These are phyloP conservation scores for Neofusicoccum cordaticola DNA, from an alignment of 2,329 filamentous ascomycete species.

Conservation along the genomic window DNA sequence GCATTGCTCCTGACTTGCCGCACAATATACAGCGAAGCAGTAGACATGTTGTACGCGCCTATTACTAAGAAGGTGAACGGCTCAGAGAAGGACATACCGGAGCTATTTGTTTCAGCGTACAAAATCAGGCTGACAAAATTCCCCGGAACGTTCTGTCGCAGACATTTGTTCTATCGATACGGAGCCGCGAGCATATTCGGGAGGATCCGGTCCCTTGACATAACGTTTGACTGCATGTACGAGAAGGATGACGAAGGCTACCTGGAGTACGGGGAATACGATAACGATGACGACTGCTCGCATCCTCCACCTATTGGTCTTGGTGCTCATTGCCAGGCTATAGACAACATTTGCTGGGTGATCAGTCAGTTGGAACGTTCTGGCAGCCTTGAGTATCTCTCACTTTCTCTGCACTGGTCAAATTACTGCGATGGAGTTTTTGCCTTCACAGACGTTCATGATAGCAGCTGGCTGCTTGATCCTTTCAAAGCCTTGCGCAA, in stretches of 20 bases:
- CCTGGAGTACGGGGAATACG: background rate
- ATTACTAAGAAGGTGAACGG: background rate
- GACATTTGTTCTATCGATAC: background rate
- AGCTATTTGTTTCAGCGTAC: background rate
- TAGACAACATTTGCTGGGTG: background rate
- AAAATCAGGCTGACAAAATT: background rate
- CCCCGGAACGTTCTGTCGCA: background rate
- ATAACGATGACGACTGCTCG: too few species aligned
- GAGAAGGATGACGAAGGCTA: background rate
- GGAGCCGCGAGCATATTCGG: background rate
- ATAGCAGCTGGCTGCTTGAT: background rate
- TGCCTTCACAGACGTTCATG: too few species aligned
- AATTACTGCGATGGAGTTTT: background rate
- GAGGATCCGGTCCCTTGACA: background rate
- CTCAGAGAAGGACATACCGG: background rate
- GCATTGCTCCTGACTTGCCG: background rate
- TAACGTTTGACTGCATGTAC: background rate
- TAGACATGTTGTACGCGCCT: background rate
- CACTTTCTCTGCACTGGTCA: background rate
- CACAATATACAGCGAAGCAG: background rate
- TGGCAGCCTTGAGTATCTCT: background rate
- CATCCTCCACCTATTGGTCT: background rate
- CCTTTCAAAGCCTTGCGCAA: background rate
- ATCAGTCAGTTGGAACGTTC: background rate
- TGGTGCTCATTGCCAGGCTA: background rate